phyloP scores from a whole-genome alignment of 768 basidiomycete species.

The Tubosaeta brunneosetosa region DNA sequence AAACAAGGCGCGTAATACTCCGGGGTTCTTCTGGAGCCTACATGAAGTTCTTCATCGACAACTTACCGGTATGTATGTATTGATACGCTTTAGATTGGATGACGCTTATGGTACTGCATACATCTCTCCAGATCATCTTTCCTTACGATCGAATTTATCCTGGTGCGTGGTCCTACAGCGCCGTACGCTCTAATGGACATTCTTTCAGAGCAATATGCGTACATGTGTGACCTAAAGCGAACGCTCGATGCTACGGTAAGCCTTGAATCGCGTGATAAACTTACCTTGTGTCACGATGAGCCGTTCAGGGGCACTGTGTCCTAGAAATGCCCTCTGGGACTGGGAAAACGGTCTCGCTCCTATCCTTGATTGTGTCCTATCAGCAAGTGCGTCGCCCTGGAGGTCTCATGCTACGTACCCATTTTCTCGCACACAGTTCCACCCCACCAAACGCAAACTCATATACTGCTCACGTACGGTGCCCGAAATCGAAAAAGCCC shows the following conservation, averaged over 20 bases:
- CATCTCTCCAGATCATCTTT: slow-evolving; percentile 64
- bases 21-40: background rate
- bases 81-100: background rate
- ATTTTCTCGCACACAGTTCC: slow-evolving; percentile 54
- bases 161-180: slow-evolving; percentile 43
- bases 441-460: slow-evolving; percentile 87
- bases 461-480: slow-evolving; percentile 99
- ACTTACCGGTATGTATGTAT: slow-evolving; percentile 56
- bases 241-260: slow-evolving; percentile 90
- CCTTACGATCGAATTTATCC: slow-evolving; percentile 96
- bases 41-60: slow-evolving; percentile 84
- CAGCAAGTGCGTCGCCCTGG: slow-evolving; percentile 63
- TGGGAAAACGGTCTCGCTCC: slow-evolving; percentile 94
- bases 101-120: background rate
- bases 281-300: background rate
- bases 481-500: slow-evolving; percentile 97
- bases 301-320: slow-evolving; percentile 89
- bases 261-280: background rate
- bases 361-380: slow-evolving; percentile 95
- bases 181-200: slow-evolving; percentile 5
- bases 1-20: background rate
- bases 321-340: slow-evolving; percentile 99
- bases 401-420: background rate
- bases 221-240: slow-evolving; percentile 98
- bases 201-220: slow-evolving; percentile 88